phyloP scores from a whole-genome alignment of 2,329 filamentous ascomycete genomes.

The Sporothrix schenckii region DNA sequence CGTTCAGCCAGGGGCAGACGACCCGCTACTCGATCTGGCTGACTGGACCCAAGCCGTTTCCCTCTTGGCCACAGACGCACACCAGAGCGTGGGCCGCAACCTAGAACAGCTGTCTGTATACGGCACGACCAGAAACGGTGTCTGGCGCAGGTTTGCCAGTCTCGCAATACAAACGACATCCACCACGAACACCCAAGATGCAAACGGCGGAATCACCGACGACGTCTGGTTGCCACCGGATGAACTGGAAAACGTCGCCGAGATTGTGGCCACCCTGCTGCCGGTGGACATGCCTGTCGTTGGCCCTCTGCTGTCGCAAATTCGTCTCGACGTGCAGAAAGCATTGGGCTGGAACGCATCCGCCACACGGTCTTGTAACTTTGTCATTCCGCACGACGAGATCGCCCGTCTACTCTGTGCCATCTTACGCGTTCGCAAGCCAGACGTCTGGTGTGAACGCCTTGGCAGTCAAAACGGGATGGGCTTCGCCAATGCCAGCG shows the following conservation, averaged over 20 bases:
- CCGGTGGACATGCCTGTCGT: not conserved
- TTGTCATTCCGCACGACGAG: not conserved
- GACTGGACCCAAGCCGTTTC: not conserved
- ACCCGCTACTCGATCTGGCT: not conserved
- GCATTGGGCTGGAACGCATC: too few relatives aligned
- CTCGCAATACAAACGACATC: too few relatives aligned
- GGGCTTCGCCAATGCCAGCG: too few relatives aligned
- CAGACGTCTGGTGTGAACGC: not conserved
- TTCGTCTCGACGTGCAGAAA: not conserved
- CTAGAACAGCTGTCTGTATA: not conserved
- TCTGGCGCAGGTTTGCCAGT: not conserved
- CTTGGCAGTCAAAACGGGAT: not conserved
- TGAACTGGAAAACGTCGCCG: not conserved
- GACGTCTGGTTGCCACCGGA: not conserved
- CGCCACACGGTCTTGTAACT: not conserved
- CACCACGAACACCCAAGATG: too few relatives aligned
- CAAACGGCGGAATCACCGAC: too few relatives aligned
- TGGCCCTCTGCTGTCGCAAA: not conserved
- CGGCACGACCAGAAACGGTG: not conserved
- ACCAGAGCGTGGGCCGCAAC: not conserved
- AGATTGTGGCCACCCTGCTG: not conserved
- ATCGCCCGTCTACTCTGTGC: not conserved
- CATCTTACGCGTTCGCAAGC: not conserved
- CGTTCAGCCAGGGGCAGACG: not conserved
- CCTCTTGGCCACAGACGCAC: not conserved